phyloP scores from a whole-genome alignment of 306 rosid species.

The Calophaca sinica region DNA sequence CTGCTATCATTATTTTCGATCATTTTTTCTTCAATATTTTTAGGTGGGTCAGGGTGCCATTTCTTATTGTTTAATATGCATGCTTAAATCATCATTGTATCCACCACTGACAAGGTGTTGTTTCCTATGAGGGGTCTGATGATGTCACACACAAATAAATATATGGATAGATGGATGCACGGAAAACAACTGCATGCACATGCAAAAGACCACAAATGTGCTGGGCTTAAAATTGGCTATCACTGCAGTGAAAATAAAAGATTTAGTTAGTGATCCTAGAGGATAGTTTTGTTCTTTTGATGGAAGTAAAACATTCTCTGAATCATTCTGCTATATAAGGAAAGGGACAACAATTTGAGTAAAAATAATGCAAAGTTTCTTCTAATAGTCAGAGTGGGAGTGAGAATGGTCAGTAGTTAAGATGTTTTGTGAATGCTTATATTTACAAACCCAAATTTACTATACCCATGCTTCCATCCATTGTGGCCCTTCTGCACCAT shows the following conservation, averaged over 20 bases:
- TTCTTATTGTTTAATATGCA: conserved; percentile 24
- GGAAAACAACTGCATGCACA: conserved; percentile 17
- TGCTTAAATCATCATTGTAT: conserved; percentile 29
- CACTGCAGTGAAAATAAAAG: conserved; percentile 12
- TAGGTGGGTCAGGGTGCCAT: background rate
- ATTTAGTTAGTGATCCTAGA: conserved; percentile 4
- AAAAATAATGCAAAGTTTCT: conserved; percentile 26
- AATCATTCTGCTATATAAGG: conserved; percentile 31
- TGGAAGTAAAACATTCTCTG: conserved; percentile 2
- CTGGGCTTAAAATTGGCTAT: conserved; percentile 13
- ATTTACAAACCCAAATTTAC: conserved; percentile 38
- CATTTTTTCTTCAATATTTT: background rate
- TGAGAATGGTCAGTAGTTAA: conserved; percentile 10
- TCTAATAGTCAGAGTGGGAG: conserved; percentile 23
- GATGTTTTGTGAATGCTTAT: conserved; percentile 19
- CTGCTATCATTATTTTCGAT: background rate
- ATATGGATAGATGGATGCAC: background rate
- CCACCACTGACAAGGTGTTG: conserved; percentile 11
- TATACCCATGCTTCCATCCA: conserved; percentile 99
- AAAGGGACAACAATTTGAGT: conserved; percentile 34
- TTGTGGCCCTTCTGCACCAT: conserved; percentile 99
- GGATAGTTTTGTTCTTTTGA: background rate
- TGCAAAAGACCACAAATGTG: background rate
- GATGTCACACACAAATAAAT: conserved; percentile 4
- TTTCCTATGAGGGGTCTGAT: background rate